phyloP scores from a whole-genome alignment of 1,139 yeast genomes.

The Kluyveromyces marxianus region DNA sequence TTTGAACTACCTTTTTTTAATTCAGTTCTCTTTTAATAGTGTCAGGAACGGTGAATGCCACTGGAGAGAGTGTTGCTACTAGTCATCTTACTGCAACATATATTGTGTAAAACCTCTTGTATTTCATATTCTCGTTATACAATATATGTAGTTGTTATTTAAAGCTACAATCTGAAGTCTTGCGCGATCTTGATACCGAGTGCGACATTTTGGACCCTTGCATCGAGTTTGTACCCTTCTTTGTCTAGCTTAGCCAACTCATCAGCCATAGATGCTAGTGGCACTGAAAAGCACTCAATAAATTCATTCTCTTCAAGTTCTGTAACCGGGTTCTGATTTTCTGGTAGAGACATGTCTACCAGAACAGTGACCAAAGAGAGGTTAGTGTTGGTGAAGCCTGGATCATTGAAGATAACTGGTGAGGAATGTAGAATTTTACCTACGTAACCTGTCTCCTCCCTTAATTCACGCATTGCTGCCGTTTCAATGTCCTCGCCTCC shows the following conservation, averaged over 20 bases:
- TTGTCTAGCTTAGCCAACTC: conserved; percentile 43
- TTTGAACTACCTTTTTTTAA: not conserved
- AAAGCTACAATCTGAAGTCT: conserved; percentile 26
- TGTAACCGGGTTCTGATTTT: conserved; percentile 62
- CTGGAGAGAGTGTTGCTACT: not conserved
- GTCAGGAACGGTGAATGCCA: not conserved
- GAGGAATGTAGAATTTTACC: conserved; percentile 44
- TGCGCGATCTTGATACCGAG: conserved; percentile 56
- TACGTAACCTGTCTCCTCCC: conserved; percentile 87
- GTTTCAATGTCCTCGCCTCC: conserved; percentile 68
- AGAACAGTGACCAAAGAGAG: conserved; percentile 72
- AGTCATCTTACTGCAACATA: not conserved
- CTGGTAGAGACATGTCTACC: conserved; percentile 58
- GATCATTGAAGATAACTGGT: conserved; percentile 70
- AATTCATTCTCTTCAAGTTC: conserved; percentile 83
- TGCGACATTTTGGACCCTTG: conserved; percentile 80
- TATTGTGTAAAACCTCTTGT: too few relatives aligned
- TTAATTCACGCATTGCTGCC: conserved; percentile 80
- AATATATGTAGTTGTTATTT: too few relatives aligned
- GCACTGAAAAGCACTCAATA: conserved; percentile 73
- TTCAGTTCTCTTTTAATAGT: not conserved
- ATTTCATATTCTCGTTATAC: too few relatives aligned
- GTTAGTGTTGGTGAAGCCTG: conserved; percentile 91
- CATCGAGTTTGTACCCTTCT: conserved; percentile 74
- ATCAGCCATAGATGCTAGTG: conserved; percentile 50